Percentiles rank a stretch among this genome's conserved stretches.
phyloP scores from a whole-genome alignment of 495 filamentous ascomycete genomes.

The Geoglossum glabrum region DNA sequence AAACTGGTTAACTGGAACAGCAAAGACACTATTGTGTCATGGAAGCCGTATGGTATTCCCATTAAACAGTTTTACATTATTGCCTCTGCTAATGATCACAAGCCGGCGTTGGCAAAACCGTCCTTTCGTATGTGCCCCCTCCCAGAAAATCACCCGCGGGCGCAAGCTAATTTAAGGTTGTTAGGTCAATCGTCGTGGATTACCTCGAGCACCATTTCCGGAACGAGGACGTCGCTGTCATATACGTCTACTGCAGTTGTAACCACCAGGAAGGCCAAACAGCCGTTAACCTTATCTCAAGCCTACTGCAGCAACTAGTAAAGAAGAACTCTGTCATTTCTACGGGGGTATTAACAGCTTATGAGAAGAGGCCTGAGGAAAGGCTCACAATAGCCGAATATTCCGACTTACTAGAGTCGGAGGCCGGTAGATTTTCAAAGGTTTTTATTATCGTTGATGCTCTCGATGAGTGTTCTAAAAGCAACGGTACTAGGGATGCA shows the following conservation, averaged over 20 bases:
- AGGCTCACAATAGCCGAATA: not conserved
- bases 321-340: not conserved
- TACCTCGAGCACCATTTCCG: not conserved
- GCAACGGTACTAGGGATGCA: conserved; percentile 1
- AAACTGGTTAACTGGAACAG: not conserved
- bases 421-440: not conserved
- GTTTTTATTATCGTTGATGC: not conserved
- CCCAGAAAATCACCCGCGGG: not conserved
- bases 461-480: conserved; percentile 16
- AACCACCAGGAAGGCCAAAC: not conserved
- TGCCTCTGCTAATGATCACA: not conserved
- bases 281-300: not conserved
- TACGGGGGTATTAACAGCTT: not conserved
- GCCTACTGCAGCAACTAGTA: conserved; percentile 1
- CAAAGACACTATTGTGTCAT: conserved; percentile 2
- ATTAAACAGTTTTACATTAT: not conserved
- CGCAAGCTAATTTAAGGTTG: not conserved
- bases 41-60: conserved; percentile 1
- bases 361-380: not conserved
- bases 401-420: not conserved
- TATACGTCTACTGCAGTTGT: not conserved
- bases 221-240: not conserved
- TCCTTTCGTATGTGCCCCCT: not conserved
- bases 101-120: conserved; percentile 3
- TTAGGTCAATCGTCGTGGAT: not conserved